phyloP scores from a whole-genome alignment of 768 basidiomycete species.

The Agaricus sinodeliciosus region DNA sequence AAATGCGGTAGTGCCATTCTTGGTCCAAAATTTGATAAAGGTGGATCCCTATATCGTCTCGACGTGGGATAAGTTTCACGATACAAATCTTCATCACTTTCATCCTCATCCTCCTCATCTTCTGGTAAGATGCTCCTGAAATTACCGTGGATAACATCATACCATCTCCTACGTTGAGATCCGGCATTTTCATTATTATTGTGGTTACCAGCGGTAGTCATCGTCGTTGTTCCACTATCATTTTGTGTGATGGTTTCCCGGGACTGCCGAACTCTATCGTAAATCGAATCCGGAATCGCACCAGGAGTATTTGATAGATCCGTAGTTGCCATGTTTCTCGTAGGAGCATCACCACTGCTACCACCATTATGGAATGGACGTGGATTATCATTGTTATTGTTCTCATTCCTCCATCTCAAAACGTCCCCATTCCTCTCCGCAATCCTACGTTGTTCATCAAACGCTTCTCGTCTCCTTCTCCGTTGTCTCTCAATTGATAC shows the following conservation, averaged over 20 bases:
- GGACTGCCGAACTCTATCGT: no score
- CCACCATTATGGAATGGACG: no score
- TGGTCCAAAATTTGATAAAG: not conserved
- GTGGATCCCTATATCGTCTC: not conserved
- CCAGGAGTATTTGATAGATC: not conserved
- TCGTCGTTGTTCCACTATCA: no score
- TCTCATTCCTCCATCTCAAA: not conserved
- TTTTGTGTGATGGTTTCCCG: no score
- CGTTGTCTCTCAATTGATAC: not conserved
- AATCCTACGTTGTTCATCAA: not conserved
- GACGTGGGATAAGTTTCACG: not conserved
- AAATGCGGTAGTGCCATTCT: not conserved
- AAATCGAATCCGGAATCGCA: not conserved
- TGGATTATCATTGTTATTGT: not conserved
- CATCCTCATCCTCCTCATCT: not conserved
- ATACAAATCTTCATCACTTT: not conserved
- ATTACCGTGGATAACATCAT: not conserved
- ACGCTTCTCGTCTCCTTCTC: not conserved
- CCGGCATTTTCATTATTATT: not conserved
- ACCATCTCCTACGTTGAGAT: not conserved
- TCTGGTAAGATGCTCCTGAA: not conserved
- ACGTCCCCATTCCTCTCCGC: not conserved
- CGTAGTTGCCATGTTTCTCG: slow-evolving; percentile 1
- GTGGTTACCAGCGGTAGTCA: not conserved
- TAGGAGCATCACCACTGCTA: not conserved